These are phyloP conservation scores for Letharia lupina DNA, from an alignment of 495 filamentous ascomycete genomes.

Conservation along the genomic window DNA sequence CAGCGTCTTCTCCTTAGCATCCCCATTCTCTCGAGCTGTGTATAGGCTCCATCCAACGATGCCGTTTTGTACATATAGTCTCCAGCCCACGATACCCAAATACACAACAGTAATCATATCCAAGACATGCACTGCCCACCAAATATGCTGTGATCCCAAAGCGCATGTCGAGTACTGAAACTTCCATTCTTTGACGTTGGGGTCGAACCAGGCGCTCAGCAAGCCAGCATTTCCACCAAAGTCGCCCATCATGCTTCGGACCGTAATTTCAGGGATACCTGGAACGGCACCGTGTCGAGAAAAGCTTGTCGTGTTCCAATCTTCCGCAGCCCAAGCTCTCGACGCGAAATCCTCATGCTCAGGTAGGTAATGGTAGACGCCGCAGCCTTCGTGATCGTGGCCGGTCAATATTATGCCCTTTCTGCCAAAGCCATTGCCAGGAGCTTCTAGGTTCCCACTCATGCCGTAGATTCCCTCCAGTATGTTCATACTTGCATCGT, in stretches of 20 bases:
- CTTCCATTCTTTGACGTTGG: conserved; percentile 57
- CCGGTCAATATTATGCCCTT: conserved; percentile 77
- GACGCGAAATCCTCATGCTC: conserved; percentile 17
- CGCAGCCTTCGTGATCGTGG: conserved; percentile 91
- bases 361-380: conserved; percentile 66
- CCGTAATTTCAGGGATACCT: conserved; percentile 77
- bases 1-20: not conserved
- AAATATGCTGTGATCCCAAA: conserved; percentile 79
- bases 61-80: not conserved
- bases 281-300: conserved; percentile 11
- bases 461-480: conserved; percentile 75
- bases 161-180: conserved; percentile 70
- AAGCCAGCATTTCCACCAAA: conserved; percentile 84
- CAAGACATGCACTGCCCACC: conserved; percentile 81
- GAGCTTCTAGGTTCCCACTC: conserved; percentile 47
- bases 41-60: not conserved
- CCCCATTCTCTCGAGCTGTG: not conserved
- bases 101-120: conserved; percentile 46
- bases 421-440: conserved; percentile 49
- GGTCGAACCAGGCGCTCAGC: conserved; percentile 82
- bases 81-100: conserved; percentile 14
- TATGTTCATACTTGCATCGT: conserved; percentile 55
- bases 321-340: conserved; percentile 21
- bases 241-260: conserved; percentile 98
- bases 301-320: conserved; percentile 21